A percentile compares a stretch with the other conserved stretches of the same genome.
Evolutionary conservation across 306 rosid species (phyloP).

Genomic region (apple (Malus domestica)): DNA sequence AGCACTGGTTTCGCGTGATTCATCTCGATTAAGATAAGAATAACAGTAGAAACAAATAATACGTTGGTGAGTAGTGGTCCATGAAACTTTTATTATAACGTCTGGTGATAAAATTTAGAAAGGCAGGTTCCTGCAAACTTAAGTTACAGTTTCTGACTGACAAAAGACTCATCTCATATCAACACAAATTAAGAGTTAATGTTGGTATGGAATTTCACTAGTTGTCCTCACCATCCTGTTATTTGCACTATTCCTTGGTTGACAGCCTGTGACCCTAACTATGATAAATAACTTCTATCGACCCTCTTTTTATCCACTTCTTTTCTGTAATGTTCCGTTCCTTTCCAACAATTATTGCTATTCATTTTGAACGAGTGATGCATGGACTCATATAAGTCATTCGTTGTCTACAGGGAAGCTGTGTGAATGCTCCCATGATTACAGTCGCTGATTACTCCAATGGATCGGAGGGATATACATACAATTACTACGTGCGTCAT

Average conservation of each 20-base stretch:
- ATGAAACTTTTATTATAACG: neutral
- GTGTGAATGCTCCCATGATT: conserved; percentile 98
- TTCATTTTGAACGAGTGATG: conserved; percentile 1
- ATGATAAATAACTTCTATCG: neutral
- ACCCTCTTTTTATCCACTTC: neutral
- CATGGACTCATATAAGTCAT: conserved; percentile 9
- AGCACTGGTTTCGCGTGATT: conserved; percentile 10
- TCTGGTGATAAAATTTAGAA: neutral
- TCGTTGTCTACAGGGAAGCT: conserved; percentile 70
- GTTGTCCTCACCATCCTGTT: neutral
- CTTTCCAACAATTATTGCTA: neutral
- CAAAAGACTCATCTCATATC: neutral
- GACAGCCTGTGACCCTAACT: neutral
- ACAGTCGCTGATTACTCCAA: conserved; percentile 97
- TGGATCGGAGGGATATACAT: conserved; percentile 88
- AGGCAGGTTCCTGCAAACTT: neutral
- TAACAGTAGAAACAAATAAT: neutral
- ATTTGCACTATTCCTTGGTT: neutral
- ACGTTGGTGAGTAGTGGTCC: neutral
- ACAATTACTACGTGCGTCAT: conserved; percentile 72
- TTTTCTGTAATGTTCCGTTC: neutral
- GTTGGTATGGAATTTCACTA: neutral
- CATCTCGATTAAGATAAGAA: neutral
- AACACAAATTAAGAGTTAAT: neutral
- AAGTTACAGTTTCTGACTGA: neutral